These are phyloP conservation scores for Gossypium anomalum DNA, from an alignment of 345 rosid genomes.

Conservation along the genomic window DNA sequence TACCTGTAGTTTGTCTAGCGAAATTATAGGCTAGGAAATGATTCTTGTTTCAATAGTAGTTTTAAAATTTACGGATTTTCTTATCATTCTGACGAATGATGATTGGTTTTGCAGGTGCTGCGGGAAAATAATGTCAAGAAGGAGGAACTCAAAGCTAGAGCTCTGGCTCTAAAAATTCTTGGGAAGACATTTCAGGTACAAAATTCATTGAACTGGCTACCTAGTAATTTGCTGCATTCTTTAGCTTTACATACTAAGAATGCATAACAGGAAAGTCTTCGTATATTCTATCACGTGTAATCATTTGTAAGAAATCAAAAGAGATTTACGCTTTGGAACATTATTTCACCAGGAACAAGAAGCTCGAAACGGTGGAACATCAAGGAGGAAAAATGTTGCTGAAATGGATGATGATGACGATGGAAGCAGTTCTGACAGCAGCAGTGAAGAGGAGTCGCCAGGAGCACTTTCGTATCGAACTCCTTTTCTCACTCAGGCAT, in stretches of 20 bases:
- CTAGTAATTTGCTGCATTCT: background rate
- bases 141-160: slow-evolving; percentile 73
- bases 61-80: background rate
- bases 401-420: slow-evolving; percentile 53
- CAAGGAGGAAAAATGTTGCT: slow-evolving; percentile 38
- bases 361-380: slow-evolving; percentile 44
- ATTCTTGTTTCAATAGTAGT: background rate
- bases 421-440: slow-evolving; percentile 60
- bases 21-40: slow-evolving; percentile 2
- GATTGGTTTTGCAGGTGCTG: slow-evolving; percentile 45
- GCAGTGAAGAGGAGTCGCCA: slow-evolving; percentile 64
- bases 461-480: slow-evolving; percentile 69
- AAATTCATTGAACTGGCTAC: background rate
- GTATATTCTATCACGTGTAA: background rate
- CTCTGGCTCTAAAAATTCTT: slow-evolving; percentile 63
- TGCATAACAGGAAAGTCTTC: background rate
- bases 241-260: background rate
- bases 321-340: background rate
- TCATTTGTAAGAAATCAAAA: background rate
- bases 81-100: background rate
- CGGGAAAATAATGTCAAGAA: slow-evolving; percentile 50
- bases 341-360: slow-evolving; percentile 48
- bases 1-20: background rate
- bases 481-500: slow-evolving; percentile 82
- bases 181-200: slow-evolving; percentile 86